Conservation (phyloP, 2,329 filamentous ascomycete species). For the Trichoderma sp. region DNA sequence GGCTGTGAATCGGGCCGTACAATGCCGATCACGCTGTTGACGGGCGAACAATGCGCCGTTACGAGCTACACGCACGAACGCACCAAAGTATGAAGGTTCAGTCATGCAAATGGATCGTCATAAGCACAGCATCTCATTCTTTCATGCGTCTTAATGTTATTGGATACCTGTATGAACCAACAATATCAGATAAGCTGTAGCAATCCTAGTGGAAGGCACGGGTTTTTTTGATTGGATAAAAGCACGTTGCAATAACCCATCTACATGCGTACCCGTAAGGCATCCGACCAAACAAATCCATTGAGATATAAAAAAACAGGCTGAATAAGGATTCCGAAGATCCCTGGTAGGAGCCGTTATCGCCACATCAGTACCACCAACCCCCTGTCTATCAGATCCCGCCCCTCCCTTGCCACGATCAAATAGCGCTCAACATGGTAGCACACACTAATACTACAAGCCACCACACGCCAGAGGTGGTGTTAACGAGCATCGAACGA, state of each 20-base stretch:
- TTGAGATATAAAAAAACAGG: neutral
- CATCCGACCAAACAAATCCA: neutral
- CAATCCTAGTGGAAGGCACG: neutral
- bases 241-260: neutral
- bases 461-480: neutral
- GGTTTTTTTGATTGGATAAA: neutral
- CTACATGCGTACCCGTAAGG: neutral
- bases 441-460: neutral
- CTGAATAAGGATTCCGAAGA: neutral
- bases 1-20: neutral
- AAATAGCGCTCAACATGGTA: neutral
- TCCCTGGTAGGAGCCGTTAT: neutral
- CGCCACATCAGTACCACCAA: neutral
- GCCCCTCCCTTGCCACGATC: neutral
- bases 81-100: neutral
- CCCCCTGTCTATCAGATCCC: neutral
- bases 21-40: neutral
- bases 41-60: neutral
- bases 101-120: neutral
- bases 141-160: neutral
- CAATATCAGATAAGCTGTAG: neutral
- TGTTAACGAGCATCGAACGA: neutral
- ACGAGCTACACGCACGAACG: neutral
- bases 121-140: neutral
- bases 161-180: neutral